Conservation (phyloP, 805 yeast genomes). For the Candida vaughaniae region DNA sequence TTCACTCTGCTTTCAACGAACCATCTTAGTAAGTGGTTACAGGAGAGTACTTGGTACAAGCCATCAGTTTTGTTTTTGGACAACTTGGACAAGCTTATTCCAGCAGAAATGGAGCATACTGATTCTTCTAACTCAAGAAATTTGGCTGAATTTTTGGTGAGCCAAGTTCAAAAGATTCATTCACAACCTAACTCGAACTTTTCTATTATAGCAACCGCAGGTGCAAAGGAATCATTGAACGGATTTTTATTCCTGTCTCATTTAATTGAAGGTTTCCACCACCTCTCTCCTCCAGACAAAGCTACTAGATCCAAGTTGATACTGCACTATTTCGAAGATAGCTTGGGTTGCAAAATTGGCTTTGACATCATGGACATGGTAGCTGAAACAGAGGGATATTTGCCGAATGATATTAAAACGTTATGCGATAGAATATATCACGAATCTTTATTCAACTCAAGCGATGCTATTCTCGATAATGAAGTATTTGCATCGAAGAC, state of each 20-base stretch:
- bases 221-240: conserved; percentile 65
- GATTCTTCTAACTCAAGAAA: conserved; percentile 65
- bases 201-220: conserved; percentile 60
- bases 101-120: conserved; percentile 59
- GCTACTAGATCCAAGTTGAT: conserved; percentile 52
- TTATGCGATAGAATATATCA: conserved; percentile 69
- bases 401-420: conserved; percentile 76
- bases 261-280: conserved; percentile 60
- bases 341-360: conserved; percentile 31
- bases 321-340: conserved; percentile 31
- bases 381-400: conserved; percentile 82
- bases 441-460: conserved; percentile 35
- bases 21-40: conserved; percentile 42
- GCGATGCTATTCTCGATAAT: conserved; percentile 11
- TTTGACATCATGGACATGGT: conserved; percentile 46
- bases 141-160: conserved; percentile 57
- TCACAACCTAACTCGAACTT: conserved; percentile 46
- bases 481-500: conserved; percentile 20
- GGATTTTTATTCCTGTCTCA: conserved; percentile 63
- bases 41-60: conserved; percentile 66
- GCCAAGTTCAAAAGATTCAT: conserved; percentile 43
- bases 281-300: conserved; percentile 69
- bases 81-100: conserved; percentile 69
- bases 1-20: conserved; percentile 45
- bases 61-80: conserved; percentile 78